phyloP scores from a whole-genome alignment of 2,329 filamentous ascomycete species.

The Thielaviopsis musarum region DNA sequence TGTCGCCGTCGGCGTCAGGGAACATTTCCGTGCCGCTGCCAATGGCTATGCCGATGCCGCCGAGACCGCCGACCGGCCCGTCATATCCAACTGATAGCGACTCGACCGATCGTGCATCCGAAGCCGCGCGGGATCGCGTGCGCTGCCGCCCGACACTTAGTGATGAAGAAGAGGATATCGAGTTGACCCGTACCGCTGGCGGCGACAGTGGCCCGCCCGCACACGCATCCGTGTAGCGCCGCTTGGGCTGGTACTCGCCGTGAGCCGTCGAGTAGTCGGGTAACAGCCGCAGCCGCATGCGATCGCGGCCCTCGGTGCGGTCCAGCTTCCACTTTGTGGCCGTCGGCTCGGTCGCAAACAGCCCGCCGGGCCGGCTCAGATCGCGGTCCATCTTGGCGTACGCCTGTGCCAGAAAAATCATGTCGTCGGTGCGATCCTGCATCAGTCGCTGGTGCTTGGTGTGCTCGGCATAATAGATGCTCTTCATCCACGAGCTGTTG shows the following conservation, averaged over 20 bases:
- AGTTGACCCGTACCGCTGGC: conserved; percentile 20
- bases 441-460: conserved; percentile 76
- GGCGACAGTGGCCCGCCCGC: conserved; percentile 16
- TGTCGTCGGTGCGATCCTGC: conserved; percentile 88
- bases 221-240: conserved; percentile 42
- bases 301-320: conserved; percentile 84
- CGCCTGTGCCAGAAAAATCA: conserved; percentile 56
- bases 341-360: conserved; percentile 48
- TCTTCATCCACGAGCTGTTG: conserved; percentile 83
- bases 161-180: conserved; percentile 4
- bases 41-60: conserved; percentile 16
- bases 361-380: conserved; percentile 60
- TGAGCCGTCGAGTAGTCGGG: conserved; percentile 55
- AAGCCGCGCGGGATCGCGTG: conserved; percentile 7
- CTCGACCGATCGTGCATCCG: conserved; percentile 6
- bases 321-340: conserved; percentile 78
- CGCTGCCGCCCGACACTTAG: conserved; percentile 4
- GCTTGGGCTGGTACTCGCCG: conserved; percentile 71
- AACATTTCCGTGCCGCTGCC: conserved; percentile 3
- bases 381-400: conserved; percentile 68
- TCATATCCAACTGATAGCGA: conserved; percentile 6
- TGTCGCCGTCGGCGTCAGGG: neutral
- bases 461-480: conserved; percentile 83
- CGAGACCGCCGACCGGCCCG: conserved; percentile 5
- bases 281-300: conserved; percentile 78